Conservation (phyloP, 208 protist species). For the Trypanosoma platydactyli region DNA sequence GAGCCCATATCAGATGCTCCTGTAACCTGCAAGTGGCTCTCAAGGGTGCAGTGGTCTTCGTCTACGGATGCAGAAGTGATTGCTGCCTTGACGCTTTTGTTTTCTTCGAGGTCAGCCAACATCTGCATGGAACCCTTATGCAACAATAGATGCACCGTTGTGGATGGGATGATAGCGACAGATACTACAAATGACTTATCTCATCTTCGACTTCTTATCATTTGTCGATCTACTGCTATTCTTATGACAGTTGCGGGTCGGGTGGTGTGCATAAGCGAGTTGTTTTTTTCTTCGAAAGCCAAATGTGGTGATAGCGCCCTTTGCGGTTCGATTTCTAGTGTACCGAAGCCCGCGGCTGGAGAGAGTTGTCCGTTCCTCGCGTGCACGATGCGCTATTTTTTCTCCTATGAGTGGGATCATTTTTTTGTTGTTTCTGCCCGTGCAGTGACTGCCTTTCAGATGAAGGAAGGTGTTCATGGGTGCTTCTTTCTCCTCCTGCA, state of each 20-base stretch:
- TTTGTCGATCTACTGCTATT: slow-evolving; percentile 20
- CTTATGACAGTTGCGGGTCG: slow-evolving; percentile 4
- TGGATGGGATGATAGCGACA: background rate
- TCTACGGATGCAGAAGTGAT: background rate
- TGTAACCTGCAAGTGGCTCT: slow-evolving; percentile 8
- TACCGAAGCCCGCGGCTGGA: background rate
- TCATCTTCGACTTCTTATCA: slow-evolving; percentile 3
- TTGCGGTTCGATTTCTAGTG: background rate
- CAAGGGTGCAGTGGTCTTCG: slow-evolving; percentile 20
- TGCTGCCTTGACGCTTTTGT: slow-evolving; percentile 13
- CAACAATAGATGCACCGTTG: background rate
- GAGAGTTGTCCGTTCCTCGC: background rate
- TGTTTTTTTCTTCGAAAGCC: background rate
- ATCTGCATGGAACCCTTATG: slow-evolving; percentile 17
- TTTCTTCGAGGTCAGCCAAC: slow-evolving; percentile 14
- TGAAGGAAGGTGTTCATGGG: background rate
- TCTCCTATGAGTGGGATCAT: slow-evolving; percentile 1
- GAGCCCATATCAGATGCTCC: background rate
- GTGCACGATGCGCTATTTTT: slow-evolving; percentile 17
- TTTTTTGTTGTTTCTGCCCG: slow-evolving; percentile 14
- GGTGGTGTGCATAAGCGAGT: slow-evolving; percentile 12
- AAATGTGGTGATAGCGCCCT: background rate
- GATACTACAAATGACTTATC: background rate
- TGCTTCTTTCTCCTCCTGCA: slow-evolving; percentile 24
- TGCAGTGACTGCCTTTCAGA: background rate